Conservation (phyloP, 208 protist genomes). For the Trypanosoma conorhini region DNA sequence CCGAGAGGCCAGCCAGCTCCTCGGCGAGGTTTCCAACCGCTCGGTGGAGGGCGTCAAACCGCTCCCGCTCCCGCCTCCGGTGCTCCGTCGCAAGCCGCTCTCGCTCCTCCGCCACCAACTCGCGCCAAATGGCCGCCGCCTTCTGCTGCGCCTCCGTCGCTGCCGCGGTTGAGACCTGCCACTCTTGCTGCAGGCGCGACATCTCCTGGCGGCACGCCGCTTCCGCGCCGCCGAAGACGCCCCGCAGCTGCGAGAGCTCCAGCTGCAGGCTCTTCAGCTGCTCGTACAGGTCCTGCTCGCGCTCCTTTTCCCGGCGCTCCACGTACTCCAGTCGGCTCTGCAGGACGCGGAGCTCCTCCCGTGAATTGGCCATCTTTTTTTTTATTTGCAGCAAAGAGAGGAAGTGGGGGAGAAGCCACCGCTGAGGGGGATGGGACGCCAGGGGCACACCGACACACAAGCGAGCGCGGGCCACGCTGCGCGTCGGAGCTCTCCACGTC, state of each 20-base stretch:
- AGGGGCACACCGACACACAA: conserved; percentile 4
- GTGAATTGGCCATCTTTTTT: conserved; percentile 1
- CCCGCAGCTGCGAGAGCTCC: conserved; percentile 4
- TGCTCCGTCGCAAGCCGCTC: conserved; percentile 7
- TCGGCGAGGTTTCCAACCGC: background rate
- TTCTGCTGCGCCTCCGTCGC: background rate
- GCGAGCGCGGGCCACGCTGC: background rate
- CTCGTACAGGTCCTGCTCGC: conserved; percentile 14
- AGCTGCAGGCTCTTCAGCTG: conserved; percentile 4
- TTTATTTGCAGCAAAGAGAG: background rate
- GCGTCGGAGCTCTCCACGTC: background rate
- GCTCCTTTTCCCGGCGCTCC: conserved; percentile 21
- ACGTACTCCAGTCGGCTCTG: conserved; percentile 18
- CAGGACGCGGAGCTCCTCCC: conserved; percentile 15
- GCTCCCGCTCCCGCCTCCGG: background rate
- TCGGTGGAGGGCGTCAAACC: background rate
- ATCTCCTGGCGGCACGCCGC: background rate
- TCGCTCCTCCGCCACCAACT: conserved; percentile 10
- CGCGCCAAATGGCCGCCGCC: conserved; percentile 14
- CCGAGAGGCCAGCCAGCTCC: background rate
- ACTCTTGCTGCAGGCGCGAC: conserved; percentile 17
- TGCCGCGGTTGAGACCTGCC: background rate
- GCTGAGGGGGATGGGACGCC: background rate
- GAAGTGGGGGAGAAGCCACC: conserved; percentile 1
- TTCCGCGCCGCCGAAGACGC: background rate